Evolutionary conservation across 2,329 filamentous ascomycete genomes (phyloP).

Genomic region (Epichloe amarillans): DNA sequence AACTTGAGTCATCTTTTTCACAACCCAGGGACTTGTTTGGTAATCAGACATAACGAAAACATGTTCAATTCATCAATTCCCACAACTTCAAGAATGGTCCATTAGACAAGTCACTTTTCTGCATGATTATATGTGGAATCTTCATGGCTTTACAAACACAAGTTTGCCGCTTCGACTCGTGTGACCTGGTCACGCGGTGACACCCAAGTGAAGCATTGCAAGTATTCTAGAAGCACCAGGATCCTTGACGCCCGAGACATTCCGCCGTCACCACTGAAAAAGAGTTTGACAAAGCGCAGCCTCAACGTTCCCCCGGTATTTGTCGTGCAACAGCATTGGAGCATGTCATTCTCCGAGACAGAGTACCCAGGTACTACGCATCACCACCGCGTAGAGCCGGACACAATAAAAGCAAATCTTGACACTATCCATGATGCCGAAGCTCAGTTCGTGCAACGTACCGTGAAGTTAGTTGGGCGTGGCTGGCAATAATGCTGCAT

Average conservation of each 20-base stretch:
- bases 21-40: background rate
- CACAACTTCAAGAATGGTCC: background rate
- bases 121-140: background rate
- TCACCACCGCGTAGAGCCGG: background rate
- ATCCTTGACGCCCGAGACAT: conserved; percentile 1
- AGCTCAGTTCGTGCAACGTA: no score
- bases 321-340: background rate
- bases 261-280: background rate
- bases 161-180: background rate
- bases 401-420: background rate
- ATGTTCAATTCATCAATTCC: background rate
- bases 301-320: background rate
- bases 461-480: no score
- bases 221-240: conserved; percentile 1
- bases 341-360: background rate
- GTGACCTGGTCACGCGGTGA: background rate
- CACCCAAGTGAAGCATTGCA: conserved; percentile 1
- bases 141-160: background rate
- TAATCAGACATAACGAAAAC: no score
- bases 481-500: no score
- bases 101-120: background rate
- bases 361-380: background rate
- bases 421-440: background rate
- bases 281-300: background rate
- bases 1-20: background rate